phyloP scores from a whole-genome alignment of 495 filamentous ascomycete species.

The Aspergillus campestris region DNA sequence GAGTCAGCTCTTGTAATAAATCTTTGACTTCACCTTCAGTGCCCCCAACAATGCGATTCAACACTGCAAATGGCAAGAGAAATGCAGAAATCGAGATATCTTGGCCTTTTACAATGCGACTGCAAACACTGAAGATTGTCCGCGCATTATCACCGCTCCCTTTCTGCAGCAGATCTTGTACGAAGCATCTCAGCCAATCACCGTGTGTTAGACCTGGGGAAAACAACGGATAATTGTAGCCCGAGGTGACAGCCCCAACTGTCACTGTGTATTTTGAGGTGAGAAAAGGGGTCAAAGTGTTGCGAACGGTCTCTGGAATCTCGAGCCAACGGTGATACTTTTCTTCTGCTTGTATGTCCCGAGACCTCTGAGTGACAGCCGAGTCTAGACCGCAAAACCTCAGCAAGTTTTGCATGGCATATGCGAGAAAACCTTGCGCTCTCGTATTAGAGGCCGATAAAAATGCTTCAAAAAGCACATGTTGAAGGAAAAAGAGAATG shows the following conservation, averaged over 20 bases:
- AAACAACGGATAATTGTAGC: conserved; percentile 72
- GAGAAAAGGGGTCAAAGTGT: conserved; percentile 74
- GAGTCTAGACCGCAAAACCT: conserved; percentile 60
- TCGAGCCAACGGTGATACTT: conserved; percentile 64
- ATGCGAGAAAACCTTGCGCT: conserved; percentile 83
- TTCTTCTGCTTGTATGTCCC: conserved; percentile 41
- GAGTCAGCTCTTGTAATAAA: conserved; percentile 60
- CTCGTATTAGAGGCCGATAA: conserved; percentile 77
- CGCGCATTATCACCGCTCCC: conserved; percentile 58
- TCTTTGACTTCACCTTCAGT: conserved; percentile 55
- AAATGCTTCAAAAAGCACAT: conserved; percentile 86
- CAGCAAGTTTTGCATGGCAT: conserved; percentile 86
- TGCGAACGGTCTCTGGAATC: conserved; percentile 64
- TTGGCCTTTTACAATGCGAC: conserved; percentile 70
- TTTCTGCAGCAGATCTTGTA: conserved; percentile 72
- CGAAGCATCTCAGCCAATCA: conserved; percentile 70
- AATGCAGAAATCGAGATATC: conserved; percentile 80
- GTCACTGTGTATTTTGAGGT: conserved; percentile 72
- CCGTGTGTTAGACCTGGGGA: conserved; percentile 52
- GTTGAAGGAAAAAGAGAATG: conserved; percentile 71
- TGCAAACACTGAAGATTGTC: conserved; percentile 70
- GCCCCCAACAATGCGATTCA: conserved; percentile 71
- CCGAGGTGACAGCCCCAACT: conserved; percentile 39
- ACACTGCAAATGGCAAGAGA: conserved; percentile 70
- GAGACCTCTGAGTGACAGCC: conserved; percentile 44